These are phyloP conservation scores for Cordia subcordata DNA, from an alignment of 257 asterid species.

Conservation along the genomic window DNA sequence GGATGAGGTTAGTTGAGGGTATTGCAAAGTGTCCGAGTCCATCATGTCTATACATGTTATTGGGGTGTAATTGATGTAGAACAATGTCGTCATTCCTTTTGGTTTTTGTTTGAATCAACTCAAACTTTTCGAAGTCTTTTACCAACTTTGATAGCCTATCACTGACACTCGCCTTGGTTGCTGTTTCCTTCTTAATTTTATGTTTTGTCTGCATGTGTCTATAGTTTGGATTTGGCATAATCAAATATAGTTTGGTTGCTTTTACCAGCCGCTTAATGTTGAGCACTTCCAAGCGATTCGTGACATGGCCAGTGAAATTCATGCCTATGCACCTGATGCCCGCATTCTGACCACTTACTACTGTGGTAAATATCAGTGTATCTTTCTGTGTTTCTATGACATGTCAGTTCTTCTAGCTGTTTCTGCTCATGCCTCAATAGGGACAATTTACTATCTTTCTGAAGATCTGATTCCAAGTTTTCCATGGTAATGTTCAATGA, in stretches of 20 bases:
- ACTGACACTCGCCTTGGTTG: background rate
- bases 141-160: background rate
- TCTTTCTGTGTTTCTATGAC: conserved; percentile 4
- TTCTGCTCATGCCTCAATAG: background rate
- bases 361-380: conserved; percentile 48
- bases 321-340: conserved; percentile 98
- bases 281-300: conserved; percentile 82
- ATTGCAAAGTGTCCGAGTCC: conserved; percentile 11
- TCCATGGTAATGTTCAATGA: no score
- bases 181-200: background rate
- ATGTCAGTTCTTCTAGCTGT: background rate
- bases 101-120: background rate
- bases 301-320: conserved; percentile 88
- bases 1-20: conserved; percentile 79
- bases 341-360: conserved; percentile 94
- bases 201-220: background rate
- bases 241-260: conserved; percentile 17
- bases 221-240: background rate
- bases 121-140: background rate
- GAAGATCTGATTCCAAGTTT: no score
- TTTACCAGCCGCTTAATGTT: conserved; percentile 74
- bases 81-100: conserved; percentile 7
- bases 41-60: conserved; percentile 8
- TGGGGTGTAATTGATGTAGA: conserved; percentile 8
- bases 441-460: no score